phyloP scores from a whole-genome alignment of 805 yeast species.

The Candida hispaniensis region DNA sequence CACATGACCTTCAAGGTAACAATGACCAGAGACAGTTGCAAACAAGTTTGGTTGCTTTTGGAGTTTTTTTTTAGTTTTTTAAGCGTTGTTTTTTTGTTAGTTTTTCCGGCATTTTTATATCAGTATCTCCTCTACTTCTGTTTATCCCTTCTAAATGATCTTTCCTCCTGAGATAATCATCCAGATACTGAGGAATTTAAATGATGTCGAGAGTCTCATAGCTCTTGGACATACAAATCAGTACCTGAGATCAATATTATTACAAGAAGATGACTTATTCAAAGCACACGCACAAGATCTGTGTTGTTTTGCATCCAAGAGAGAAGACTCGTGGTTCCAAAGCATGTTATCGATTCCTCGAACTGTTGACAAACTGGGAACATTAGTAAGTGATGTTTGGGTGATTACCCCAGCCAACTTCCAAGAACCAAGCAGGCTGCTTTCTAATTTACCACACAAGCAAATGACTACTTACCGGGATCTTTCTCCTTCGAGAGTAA shows the following conservation, averaged over 20 bases:
- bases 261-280: conserved; percentile 6
- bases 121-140: too few species aligned
- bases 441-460: neutral
- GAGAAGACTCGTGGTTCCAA: conserved; percentile 10
- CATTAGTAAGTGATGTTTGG: conserved; percentile 9
- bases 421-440: conserved; percentile 7
- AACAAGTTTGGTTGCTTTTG: too few species aligned
- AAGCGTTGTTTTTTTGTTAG: too few species aligned
- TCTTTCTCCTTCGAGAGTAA: too few species aligned
- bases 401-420: conserved; percentile 12
- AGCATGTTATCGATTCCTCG: conserved; percentile 6
- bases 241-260: conserved; percentile 4
- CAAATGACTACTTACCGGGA: neutral
- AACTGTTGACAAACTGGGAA: conserved; percentile 1
- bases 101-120: too few species aligned
- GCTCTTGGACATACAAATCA: conserved; percentile 7
- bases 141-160: conserved; percentile 4
- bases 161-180: conserved; percentile 7
- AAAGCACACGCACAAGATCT: conserved; percentile 7
- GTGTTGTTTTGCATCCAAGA: too few species aligned
- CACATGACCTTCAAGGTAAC: too few species aligned
- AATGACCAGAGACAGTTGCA: too few species aligned
- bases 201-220: conserved; percentile 4
- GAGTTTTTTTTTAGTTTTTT: too few species aligned
- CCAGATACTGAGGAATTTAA: conserved; percentile 1